Conservation (phyloP, 2,329 filamentous ascomycete genomes). For the Botrytis byssoidea region DNA sequence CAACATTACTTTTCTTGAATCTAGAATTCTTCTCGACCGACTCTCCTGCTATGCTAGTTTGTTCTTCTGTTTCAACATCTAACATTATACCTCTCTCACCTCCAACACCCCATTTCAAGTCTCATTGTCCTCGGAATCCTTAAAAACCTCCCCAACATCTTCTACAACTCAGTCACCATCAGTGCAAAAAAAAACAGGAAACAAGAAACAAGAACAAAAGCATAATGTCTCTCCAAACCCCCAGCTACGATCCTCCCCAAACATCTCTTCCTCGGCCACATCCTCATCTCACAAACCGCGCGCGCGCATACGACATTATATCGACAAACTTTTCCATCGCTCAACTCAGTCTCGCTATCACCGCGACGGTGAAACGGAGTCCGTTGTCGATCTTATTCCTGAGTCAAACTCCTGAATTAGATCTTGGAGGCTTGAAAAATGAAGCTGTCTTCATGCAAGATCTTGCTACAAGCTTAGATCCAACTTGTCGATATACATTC, state of each 20-base stretch:
- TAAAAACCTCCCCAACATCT: background rate
- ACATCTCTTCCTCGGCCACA: background rate
- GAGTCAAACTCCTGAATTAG: background rate
- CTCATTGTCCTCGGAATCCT: background rate
- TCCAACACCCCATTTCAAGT: background rate
- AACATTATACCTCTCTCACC: background rate
- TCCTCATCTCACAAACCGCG: background rate
- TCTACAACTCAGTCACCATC: background rate
- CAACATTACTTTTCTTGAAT: background rate
- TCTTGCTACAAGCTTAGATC: constrained; percentile 17
- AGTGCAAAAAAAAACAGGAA: background rate
- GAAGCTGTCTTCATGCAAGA: constrained; percentile 13
- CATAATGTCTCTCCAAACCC: constrained; percentile 17
- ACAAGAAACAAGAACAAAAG: background rate
- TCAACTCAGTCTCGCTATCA: constrained; percentile 17
- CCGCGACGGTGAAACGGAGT: constrained; percentile 2
- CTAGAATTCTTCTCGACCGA: background rate
- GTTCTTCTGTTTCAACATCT: background rate
- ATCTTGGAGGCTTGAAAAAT: background rate
- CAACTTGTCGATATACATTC: constrained; percentile 18
- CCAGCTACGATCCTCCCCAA: background rate
- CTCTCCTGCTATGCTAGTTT: background rate
- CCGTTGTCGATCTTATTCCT: background rate
- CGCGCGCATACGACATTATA: constrained; percentile 15
- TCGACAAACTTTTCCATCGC: constrained; percentile 4